Percentiles rank a stretch among this genome's conserved stretches.
Evolutionary conservation across 2,329 filamentous ascomycete species (phyloP).

Genomic region (Colletotrichum tanaceti): DNA sequence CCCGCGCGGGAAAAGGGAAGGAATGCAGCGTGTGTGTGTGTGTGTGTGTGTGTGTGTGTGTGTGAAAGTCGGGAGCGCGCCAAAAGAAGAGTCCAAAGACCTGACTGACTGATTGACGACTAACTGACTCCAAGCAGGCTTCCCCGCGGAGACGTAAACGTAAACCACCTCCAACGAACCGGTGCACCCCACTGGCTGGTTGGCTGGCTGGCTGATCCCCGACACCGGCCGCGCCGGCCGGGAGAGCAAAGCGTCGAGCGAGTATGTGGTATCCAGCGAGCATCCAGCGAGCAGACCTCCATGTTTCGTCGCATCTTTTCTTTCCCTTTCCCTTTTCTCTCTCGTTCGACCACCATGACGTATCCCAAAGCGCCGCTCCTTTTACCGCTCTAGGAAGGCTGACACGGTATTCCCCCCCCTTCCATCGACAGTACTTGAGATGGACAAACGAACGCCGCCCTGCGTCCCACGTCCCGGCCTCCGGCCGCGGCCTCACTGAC

Average conservation of each 20-base stretch:
- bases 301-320: neutral
- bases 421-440: conserved; percentile 24
- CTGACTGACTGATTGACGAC: too few species aligned
- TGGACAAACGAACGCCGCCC: conserved; percentile 8
- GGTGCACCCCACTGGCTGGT: neutral
- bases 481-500: conserved; percentile 6
- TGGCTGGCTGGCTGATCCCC: conserved; percentile 6
- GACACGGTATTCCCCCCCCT: conserved; percentile 31
- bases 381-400: conserved; percentile 32
- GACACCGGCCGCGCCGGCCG: conserved; percentile 13
- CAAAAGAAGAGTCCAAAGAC: too few species aligned
- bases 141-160: conserved; percentile 20
- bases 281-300: neutral
- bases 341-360: conserved; percentile 26
- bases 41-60: too few species aligned
- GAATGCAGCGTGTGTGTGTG: conserved; percentile 10
- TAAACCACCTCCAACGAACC: neutral
- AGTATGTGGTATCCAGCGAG: too few species aligned
- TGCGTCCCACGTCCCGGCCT: neutral
- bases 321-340: too few species aligned
- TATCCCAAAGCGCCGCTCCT: conserved; percentile 23
- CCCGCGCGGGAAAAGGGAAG: conserved; percentile 8
- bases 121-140: neutral
- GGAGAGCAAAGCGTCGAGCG: neutral
- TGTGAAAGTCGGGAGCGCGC: conserved; percentile 10